These are phyloP conservation scores for Annulohypoxylon stygium DNA, from an alignment of 495 filamentous ascomycete genomes.

Conservation along the genomic window DNA sequence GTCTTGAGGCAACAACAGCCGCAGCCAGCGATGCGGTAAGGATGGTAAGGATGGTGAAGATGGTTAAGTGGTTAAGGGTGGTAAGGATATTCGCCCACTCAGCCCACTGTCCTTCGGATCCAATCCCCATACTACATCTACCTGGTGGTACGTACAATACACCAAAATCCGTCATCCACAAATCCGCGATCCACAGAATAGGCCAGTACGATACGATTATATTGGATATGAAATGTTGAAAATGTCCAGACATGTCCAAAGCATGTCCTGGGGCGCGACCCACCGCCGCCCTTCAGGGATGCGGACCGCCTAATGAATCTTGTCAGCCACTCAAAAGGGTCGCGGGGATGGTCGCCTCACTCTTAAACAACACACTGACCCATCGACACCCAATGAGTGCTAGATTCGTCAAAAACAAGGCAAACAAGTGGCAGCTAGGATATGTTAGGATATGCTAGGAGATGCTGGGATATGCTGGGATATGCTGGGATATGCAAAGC, in stretches of 20 bases:
- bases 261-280: constrained; percentile 37
- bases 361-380: constrained; percentile 52
- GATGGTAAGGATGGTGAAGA: not conserved
- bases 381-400: constrained; percentile 47
- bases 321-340: constrained; percentile 48
- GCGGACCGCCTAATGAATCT: constrained; percentile 38
- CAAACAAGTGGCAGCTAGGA: constrained; percentile 49
- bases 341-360: constrained; percentile 49
- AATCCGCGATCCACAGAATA: too few relatives aligned
- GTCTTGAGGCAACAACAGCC: constrained; percentile 26
- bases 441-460: constrained; percentile 41
- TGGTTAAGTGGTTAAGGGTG: not conserved
- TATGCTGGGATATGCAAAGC: constrained; percentile 46
- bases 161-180: too few relatives aligned
- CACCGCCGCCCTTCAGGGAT: constrained; percentile 44
- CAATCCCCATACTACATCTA: not conserved
- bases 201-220: not conserved
- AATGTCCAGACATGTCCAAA: constrained; percentile 14
- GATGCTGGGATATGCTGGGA: constrained; percentile 45
- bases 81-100: constrained; percentile 16
- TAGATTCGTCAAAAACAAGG: constrained; percentile 47
- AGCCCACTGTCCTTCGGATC: not conserved
- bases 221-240: constrained; percentile 3
- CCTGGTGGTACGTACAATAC: too few relatives aligned
- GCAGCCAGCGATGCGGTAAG: constrained; percentile 24